Conservation (phyloP, 2,329 filamentous ascomycete genomes). For the Aschersonia sp. region DNA sequence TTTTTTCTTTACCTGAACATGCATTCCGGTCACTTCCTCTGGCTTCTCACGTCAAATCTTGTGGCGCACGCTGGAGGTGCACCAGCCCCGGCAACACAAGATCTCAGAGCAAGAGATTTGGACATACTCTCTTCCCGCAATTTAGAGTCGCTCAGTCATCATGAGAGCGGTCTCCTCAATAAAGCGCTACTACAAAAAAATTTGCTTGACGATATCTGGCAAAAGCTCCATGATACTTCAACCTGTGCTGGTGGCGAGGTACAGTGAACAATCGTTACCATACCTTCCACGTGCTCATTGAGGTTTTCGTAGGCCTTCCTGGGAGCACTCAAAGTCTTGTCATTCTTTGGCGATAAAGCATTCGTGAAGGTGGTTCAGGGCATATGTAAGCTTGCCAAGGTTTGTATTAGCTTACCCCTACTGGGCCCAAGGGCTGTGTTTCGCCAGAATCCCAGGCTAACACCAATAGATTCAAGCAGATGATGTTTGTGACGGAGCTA, state of each 20-base stretch:
- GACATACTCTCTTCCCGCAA: conserved; percentile 1
- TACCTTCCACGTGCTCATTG: not conserved
- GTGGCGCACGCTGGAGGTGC: conserved; percentile 1
- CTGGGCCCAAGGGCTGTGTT: not conserved
- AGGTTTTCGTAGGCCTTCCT: conserved; percentile 8
- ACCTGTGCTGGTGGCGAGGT: conserved; percentile 14
- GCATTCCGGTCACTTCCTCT: conserved; percentile 6
- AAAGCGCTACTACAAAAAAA: conserved; percentile 5
- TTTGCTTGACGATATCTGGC: conserved; percentile 10
- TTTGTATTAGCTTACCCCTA: conserved; percentile 4
- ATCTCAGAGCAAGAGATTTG: conserved; percentile 1
- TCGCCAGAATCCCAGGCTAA: not conserved
- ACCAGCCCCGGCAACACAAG: not conserved
- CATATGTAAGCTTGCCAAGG: conserved; percentile 19
- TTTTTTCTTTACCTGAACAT: conserved; percentile 1
- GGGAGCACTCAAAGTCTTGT: conserved; percentile 26
- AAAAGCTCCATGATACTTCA: conserved; percentile 10
- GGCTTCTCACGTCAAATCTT: conserved; percentile 7
- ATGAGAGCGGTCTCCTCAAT: not conserved
- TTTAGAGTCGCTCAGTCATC: not conserved
- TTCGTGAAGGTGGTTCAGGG: conserved; percentile 19
- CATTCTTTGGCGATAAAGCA: conserved; percentile 24
- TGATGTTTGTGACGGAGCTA: conserved; percentile 40
- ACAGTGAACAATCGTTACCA: not conserved
- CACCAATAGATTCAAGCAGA: conserved; percentile 27